Evolutionary conservation across 1,284 basidiomycete genomes (phyloP), one percentile per base, ranked within the genome.

Genomic region (Dichomitus squalens): DNA sequence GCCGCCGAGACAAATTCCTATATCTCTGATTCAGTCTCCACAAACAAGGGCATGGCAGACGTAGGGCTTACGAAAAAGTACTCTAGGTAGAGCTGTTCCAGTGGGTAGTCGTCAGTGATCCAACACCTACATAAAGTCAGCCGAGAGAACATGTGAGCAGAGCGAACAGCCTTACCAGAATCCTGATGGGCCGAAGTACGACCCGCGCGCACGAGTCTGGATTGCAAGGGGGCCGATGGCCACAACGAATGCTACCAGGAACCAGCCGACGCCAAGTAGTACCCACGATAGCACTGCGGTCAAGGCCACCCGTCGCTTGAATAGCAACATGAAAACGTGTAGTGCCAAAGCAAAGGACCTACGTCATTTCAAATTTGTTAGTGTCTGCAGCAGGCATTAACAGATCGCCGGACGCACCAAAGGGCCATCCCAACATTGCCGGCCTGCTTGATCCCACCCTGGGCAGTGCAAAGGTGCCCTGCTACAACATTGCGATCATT

Each of bases 131-230:
- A 8, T n/a, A 20, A 40, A 11, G 16, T 49, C 9, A 49, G 48
- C 16, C 14, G 18, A 6, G 21, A 25, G 14, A 38, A 20, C 9
- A 25, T 11, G 34, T 4, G 3, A n/a, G n/a, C 20, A 44, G 18
- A 29, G 25, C 3, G 2, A 14, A 16, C 11, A 18, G 20, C n/a
- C 70, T 41, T 47, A 76, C 79, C 79, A 79, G 53, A 67, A 73
- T 2, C 78, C 79, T 0, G 76, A 73, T 7, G 77, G 71, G 3
- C 78, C 76, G 50, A 77, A 80, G 61, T 79, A 80, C 0, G 75
- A 70, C 1, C 79, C 78, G 20, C 60, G 64, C 2, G 64, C 59
- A 4, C 66, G 55, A 0, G 62, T 73, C 51, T 77, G 66, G 31
- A 79, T 70, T 2, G 66, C 72, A 3, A 68, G 41, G 3, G 77